Base-by-base conservation (phyloP, 192 early-diverging fungal species). In the Coemansia guatemalensis region DNA sequence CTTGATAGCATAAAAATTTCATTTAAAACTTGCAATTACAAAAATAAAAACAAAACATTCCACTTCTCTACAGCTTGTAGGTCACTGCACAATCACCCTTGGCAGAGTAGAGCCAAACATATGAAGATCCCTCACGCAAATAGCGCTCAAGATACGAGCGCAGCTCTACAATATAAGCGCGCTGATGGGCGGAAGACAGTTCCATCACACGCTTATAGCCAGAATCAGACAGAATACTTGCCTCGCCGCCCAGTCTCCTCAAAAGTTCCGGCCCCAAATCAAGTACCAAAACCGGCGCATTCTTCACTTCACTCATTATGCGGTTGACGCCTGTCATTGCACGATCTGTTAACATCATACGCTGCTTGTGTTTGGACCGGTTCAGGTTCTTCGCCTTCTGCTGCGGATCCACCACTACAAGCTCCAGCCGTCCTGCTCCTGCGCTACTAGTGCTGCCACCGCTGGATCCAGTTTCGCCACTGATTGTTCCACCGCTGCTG, bases 81-180 rank as follows among this genome's bases (percentile, higher is more conserved):
- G 86, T 74, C 18, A 85, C 66, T 8, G 84, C 84, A 60, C 73
- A 83, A 39, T 92, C 87, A 72, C 86, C 87, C 51, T 84, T 83
- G 53, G 86, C 82, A 0, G 88, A 87, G 68, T 92, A 90, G 18
- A 92, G 67, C 90, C 90, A 92, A 8, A 92, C 81, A 64, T 82
- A 86, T 35, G 63, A 57, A 21, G 73, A 72, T 1, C 68, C 71
- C 26, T 81, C 69, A n/a, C 74, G 68, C 12, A 48, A 53, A 14
- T 71, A 66, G 8, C 66, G 60, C 67, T 67, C 64, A 48, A 83
- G 72, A 25, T 60, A 49, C 3, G 85, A 69, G 14, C 82, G 60
- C 22, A 85, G 54, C 74, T 87, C 85, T 9, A 82, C 66, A 48
- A 87, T 71, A 26, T 83, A 82, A 8, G 83, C 76, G 3, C 81